A percentile compares a stretch with the other conserved stretches of the same genome.
Evolutionary conservation across 352 stramenopile species (phyloP).

Genomic region (Globisporangium canariense): DNA sequence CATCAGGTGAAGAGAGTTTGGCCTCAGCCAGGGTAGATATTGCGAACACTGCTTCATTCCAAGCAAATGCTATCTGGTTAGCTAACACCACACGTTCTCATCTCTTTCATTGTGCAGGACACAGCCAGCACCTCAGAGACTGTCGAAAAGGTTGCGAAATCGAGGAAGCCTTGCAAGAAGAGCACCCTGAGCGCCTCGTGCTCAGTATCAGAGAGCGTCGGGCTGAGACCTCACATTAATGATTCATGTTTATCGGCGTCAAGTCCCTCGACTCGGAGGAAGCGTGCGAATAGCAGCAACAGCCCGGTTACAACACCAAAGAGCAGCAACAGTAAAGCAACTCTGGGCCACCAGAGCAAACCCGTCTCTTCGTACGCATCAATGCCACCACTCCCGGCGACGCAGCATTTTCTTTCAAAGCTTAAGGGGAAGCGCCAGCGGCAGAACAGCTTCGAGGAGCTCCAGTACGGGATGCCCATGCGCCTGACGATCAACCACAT

Average conservation of each 20-base stretch:
- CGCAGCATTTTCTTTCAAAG: slow-evolving; percentile 51
- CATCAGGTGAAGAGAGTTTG: neutral
- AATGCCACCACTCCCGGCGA: slow-evolving; percentile 43
- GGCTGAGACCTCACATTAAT: neutral
- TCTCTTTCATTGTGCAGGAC: neutral
- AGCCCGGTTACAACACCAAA: neutral
- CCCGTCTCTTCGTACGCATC: slow-evolving; percentile 10
- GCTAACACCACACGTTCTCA: neutral
- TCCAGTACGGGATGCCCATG: slow-evolving; percentile 43
- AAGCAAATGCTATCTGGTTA: neutral
- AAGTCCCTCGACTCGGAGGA: neutral
- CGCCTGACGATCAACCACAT: slow-evolving; percentile 59
- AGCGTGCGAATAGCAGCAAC: neutral
- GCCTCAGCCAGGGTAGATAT: neutral
- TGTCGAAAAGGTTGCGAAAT: neutral
- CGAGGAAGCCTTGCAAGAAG: neutral
- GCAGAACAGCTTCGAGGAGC: slow-evolving; percentile 34
- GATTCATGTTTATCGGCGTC: neutral
- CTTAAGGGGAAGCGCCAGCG: slow-evolving; percentile 52
- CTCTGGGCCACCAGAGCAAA: neutral
- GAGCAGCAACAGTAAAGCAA: neutral
- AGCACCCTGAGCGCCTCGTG: neutral
- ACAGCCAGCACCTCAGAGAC: neutral
- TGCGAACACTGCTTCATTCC: neutral
- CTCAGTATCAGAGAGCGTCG: neutral